These are phyloP conservation scores for Amylostereum areolatum DNA, from an alignment of 1,284 basidiomycete genomes.

Conservation along the genomic window DNA sequence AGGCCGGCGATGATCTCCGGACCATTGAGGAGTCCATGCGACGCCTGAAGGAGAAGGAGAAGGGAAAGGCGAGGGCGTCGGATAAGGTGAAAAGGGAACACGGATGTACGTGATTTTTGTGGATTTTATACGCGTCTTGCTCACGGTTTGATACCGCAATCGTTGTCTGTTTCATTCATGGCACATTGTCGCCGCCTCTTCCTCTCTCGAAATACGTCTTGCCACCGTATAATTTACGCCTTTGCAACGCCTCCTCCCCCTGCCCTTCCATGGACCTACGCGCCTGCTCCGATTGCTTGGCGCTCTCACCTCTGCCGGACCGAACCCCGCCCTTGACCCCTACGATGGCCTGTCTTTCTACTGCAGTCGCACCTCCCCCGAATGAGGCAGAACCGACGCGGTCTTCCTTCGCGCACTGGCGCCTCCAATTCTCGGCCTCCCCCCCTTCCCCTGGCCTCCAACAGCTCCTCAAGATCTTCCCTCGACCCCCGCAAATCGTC, in stretches of 20 bases:
- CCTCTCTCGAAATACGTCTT: no score
- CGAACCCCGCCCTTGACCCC: no score
- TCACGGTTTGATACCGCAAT: constrained; percentile 8
- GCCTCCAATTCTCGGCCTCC: constrained; percentile 10
- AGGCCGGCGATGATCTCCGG: constrained; percentile 63
- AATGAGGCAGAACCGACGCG: constrained; percentile 41
- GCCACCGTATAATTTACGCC: no score
- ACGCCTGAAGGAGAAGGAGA: constrained; percentile 67
- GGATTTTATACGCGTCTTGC: constrained; percentile 3
- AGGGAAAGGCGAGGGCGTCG: constrained; percentile 63
- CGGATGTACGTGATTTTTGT: constrained; percentile 51
- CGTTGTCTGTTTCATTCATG: constrained; percentile 14
- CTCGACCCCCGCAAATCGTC: constrained; percentile 37
- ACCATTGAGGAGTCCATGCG: constrained; percentile 65
- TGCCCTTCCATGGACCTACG: no score
- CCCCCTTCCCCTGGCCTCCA: constrained; percentile 10
- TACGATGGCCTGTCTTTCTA: background rate
- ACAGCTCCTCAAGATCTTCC: constrained; percentile 20
- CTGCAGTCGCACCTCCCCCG: constrained; percentile 43
- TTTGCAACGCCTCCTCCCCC: no score
- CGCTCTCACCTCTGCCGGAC: background rate
- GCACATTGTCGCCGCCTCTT: no score
- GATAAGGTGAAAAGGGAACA: constrained; percentile 66
- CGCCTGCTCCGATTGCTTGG: no score
- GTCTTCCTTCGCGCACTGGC: constrained; percentile 30